Percentiles rank a stretch among this genome's conserved stretches.
These are phyloP conservation scores for Rosa rugosa DNA, from an alignment of 306 rosid genomes.

Conservation along the genomic window DNA sequence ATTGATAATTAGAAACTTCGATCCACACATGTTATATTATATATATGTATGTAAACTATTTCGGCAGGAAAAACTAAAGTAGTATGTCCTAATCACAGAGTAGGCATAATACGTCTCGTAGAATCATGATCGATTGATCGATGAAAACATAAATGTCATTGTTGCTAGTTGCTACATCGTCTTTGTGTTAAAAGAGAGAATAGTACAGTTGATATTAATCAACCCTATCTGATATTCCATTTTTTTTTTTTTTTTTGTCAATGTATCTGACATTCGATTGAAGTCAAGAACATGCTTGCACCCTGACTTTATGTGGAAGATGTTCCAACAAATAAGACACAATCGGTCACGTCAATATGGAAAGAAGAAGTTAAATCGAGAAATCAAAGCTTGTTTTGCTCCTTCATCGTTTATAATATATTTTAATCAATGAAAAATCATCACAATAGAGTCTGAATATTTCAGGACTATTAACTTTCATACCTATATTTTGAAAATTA, in stretches of 20 bases:
- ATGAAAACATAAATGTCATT: constrained; percentile 20
- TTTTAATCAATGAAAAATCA: no score
- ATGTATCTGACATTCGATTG: not conserved
- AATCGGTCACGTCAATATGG: not conserved
- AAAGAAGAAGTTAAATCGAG: not conserved
- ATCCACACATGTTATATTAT: not conserved
- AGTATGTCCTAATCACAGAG: not conserved
- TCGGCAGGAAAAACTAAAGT: no score
- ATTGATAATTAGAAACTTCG: not conserved
- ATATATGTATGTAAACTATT: no score
- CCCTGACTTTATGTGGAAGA: not conserved
- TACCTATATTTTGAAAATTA: no score
- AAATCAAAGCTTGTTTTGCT: constrained; percentile 2
- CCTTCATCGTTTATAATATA: not conserved
- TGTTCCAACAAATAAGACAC: constrained; percentile 14
- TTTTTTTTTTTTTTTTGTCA: no score
- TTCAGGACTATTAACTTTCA: no score
- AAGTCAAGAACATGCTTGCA: constrained; percentile 15
- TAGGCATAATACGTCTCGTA: not conserved
- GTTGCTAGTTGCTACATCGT: constrained; percentile 14
- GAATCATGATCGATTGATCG: not conserved
- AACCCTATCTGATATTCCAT: not conserved
- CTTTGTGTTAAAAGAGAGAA: not conserved
- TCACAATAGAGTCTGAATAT: no score
- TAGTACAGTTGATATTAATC: not conserved